Percentiles rank a stretch among this genome's conserved stretches.
These are phyloP conservation scores for Sporothrix globosa DNA, from an alignment of 2,329 filamentous ascomycete genomes.

Conservation along the genomic window DNA sequence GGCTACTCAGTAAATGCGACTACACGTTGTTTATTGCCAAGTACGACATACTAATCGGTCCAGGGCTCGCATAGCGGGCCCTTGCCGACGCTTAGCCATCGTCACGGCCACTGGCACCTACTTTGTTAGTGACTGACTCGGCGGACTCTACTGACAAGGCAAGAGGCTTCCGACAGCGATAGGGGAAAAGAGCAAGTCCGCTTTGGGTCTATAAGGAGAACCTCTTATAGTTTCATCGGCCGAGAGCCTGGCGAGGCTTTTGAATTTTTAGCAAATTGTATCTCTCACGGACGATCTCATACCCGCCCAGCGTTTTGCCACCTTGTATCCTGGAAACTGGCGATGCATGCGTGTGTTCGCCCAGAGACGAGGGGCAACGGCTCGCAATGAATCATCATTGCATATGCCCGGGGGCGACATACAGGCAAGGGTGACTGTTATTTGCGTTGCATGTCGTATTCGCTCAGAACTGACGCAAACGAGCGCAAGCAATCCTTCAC, in stretches of 20 bases:
- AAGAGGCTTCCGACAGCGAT: neutral
- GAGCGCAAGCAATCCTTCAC: neutral
- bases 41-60: neutral
- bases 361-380: constrained; percentile 4
- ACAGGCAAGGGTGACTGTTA: neutral
- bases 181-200: neutral
- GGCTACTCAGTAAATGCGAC: too few species aligned
- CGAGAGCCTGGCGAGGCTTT: neutral
- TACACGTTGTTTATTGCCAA: neutral
- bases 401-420: neutral
- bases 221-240: neutral
- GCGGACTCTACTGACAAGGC: neutral
- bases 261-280: too few species aligned
- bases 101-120: neutral
- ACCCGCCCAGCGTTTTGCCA: neutral
- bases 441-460: neutral
- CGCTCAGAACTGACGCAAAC: neutral
- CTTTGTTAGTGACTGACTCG: neutral
- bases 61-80: constrained; percentile 13
- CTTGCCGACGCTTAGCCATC: constrained; percentile 7
- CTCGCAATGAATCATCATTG: constrained; percentile 18
- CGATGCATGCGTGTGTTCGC: neutral
- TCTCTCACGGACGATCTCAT: neutral
- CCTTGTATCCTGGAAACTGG: neutral
- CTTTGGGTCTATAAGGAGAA: neutral